Conservation (phyloP, 2,329 filamentous ascomycete genomes). For the Rosellinia necatrix region DNA sequence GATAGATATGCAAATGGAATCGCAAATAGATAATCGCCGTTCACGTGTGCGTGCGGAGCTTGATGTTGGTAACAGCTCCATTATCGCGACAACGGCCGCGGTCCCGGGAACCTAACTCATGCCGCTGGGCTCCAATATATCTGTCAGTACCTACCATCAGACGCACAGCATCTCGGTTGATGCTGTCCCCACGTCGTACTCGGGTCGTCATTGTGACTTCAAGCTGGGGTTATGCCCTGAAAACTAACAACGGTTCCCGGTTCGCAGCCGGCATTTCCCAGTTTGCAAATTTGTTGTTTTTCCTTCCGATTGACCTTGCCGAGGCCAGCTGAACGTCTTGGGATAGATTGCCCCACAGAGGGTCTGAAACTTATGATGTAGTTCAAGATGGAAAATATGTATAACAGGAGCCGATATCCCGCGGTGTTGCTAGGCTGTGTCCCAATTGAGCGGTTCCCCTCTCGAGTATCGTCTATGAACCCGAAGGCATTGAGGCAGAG, state of each 20-base stretch:
- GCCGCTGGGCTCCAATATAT: not conserved
- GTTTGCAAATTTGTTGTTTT: slow-evolving; percentile 4
- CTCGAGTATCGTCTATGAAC: not conserved
- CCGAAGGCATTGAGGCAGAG: not conserved
- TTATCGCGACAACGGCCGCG: not conserved
- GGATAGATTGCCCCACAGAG: not conserved
- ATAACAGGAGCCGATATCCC: slow-evolving; percentile 7
- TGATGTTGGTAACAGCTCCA: too few relatives aligned
- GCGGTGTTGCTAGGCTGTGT: not conserved
- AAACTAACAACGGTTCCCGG: not conserved
- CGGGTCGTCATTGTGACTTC: slow-evolving; percentile 1
- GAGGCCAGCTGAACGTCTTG: slow-evolving; percentile 5
- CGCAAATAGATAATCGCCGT: too few relatives aligned
- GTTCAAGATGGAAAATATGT: not conserved
- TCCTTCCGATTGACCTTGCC: slow-evolving; percentile 2
- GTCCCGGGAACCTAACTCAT: not conserved
- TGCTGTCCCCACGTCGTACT: slow-evolving; percentile 1
- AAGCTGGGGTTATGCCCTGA: slow-evolving; percentile 15
- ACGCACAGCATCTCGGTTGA: not conserved
- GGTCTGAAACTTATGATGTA: not conserved
- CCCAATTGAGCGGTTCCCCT: not conserved
- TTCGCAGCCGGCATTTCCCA: not conserved
- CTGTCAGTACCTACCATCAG: not conserved
- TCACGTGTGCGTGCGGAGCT: too few relatives aligned
- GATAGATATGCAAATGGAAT: too few relatives aligned